phyloP scores from a whole-genome alignment of 2,329 filamentous ascomycete species.

The Periconia sp. region DNA sequence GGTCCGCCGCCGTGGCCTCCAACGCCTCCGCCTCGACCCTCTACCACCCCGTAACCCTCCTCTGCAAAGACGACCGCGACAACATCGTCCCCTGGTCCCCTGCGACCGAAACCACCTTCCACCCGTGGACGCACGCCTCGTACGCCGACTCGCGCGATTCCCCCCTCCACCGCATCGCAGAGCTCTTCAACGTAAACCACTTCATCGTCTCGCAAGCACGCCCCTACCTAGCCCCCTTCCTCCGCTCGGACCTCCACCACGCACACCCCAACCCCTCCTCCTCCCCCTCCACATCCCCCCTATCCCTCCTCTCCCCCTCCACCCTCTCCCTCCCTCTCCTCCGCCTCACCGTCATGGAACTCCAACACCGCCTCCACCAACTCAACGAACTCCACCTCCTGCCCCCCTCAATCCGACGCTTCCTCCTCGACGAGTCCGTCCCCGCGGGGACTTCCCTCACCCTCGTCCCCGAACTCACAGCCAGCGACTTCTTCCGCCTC shows the following conservation, averaged over 20 bases:
- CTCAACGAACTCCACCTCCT: constrained; percentile 76
- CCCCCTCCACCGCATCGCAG: constrained; percentile 70
- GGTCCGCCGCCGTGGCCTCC: constrained; percentile 76
- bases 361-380: constrained; percentile 79
- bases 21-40: constrained; percentile 69
- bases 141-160: constrained; percentile 65
- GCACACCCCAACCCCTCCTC: constrained; percentile 63
- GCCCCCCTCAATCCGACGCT: constrained; percentile 68
- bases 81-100: constrained; percentile 74
- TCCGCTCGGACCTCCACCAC: constrained; percentile 78
- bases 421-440: constrained; percentile 80
- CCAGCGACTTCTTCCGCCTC: constrained; percentile 72
- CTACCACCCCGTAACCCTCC: constrained; percentile 67
- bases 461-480: constrained; percentile 76
- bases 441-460: constrained; percentile 73
- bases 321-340: constrained; percentile 50
- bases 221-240: constrained; percentile 84
- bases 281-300: constrained; percentile 57
- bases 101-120: constrained; percentile 61
- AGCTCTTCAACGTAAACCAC: constrained; percentile 91
- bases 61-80: constrained; percentile 76
- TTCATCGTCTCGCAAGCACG: constrained; percentile 92
- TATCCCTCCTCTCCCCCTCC: constrained; percentile 44
- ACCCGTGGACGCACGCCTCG: constrained; percentile 65
- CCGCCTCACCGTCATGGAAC: constrained; percentile 71